Conservation (phyloP, 352 stramenopile species). For the Globisporangium nodosum region DNA sequence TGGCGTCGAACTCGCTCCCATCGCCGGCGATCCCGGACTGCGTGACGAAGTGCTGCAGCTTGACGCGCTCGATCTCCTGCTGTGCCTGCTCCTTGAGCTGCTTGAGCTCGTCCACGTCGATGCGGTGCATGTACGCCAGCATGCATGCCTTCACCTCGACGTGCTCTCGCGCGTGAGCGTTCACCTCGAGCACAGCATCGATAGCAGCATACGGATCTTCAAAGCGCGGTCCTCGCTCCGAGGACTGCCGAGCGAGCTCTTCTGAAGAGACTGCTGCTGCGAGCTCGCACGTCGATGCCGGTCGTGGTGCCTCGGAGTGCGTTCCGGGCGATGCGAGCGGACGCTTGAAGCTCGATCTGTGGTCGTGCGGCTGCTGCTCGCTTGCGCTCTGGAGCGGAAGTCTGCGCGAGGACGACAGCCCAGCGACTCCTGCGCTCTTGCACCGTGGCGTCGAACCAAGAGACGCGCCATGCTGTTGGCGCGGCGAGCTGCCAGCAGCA, state of each 20-base stretch:
- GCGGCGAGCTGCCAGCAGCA: not conserved
- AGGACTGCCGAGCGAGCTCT: not conserved
- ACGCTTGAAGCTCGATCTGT: slow-evolving; percentile 1
- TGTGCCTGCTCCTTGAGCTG: slow-evolving; percentile 28
- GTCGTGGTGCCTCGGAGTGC: not conserved
- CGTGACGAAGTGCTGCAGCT: slow-evolving; percentile 39
- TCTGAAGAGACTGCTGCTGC: not conserved
- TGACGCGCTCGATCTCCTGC: slow-evolving; percentile 27
- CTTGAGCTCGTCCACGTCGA: slow-evolving; percentile 58
- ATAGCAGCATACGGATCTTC: not conserved
- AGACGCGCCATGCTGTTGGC: not conserved
- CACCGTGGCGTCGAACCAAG: slow-evolving; percentile 11
- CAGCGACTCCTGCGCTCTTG: slow-evolving; percentile 17
- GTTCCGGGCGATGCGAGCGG: not conserved
- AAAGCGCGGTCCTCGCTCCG: no score
- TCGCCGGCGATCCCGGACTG: slow-evolving; percentile 32
- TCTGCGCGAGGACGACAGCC: not conserved
- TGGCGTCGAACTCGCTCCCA: slow-evolving; percentile 34
- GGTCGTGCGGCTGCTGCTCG: not conserved
- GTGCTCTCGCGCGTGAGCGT: slow-evolving; percentile 39
- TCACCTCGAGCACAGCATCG: slow-evolving; percentile 14
- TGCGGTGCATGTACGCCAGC: slow-evolving; percentile 52
- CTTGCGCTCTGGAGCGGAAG: not conserved
- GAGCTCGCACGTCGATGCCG: no score
- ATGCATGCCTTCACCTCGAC: slow-evolving; percentile 67